Percentiles rank a stretch among this genome's conserved stretches.
These are phyloP conservation scores for Gardenia jasminoides DNA, from an alignment of 257 asterid genomes.

Conservation along the genomic window DNA sequence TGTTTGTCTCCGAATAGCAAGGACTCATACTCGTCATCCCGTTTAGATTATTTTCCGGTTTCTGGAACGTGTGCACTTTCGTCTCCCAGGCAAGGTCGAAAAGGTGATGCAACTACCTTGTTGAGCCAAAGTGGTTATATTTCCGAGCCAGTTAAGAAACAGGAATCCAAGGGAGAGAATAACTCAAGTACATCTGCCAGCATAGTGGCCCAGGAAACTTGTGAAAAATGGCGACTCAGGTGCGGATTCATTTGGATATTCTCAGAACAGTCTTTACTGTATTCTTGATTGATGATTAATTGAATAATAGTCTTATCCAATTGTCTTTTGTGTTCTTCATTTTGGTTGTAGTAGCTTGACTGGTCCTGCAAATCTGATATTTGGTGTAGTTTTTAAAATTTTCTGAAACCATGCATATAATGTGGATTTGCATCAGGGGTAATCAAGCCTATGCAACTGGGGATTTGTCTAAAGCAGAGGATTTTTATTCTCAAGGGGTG, in stretches of 20 bases:
- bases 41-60: conserved; percentile 43
- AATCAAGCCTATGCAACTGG: conserved; percentile 93
- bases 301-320: neutral
- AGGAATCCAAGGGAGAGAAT: conserved; percentile 37
- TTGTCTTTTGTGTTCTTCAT: neutral
- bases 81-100: conserved; percentile 44
- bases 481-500: conserved; percentile 77
- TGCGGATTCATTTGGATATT: conserved; percentile 23
- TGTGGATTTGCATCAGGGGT: conserved; percentile 62
- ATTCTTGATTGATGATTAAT: neutral
- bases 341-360: conserved; percentile 7
- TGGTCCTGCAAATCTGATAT: conserved; percentile 8
- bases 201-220: conserved; percentile 77
- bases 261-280: neutral
- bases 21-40: conserved; percentile 43
- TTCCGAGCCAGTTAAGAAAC: conserved; percentile 41
- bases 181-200: conserved; percentile 41
- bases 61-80: conserved; percentile 45
- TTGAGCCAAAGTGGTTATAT: conserved; percentile 37
- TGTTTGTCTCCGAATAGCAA: conserved; percentile 39
- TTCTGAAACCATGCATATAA: conserved; percentile 26
- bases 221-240: conserved; percentile 98
- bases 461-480: conserved; percentile 83
- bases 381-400: conserved; percentile 2
- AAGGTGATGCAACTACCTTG: conserved; percentile 35